Base-by-base conservation (phyloP, 108 stramenopile genomes). In the Discostella pseudostelligera region DNA sequence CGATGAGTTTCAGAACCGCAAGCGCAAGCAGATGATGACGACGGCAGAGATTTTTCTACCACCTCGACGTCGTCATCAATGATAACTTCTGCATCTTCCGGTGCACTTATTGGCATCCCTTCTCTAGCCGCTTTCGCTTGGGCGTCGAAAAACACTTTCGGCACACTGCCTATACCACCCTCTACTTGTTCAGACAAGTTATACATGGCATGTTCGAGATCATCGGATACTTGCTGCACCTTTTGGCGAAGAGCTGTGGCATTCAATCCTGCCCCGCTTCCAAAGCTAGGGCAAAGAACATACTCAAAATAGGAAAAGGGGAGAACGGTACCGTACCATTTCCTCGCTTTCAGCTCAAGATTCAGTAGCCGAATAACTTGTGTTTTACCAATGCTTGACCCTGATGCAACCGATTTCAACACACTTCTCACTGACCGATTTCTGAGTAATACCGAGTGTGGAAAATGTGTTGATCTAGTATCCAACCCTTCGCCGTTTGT, bases 251-350 rank as follows among this genome's bases (percentile, higher is more conserved):
- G 12, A 29, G 47, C 29, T 32, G 39, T 37, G 2, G 28, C 36
- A 24, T 37, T 53, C 37, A 53, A n/a, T 21, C 37, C 57, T 3
- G 58, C 60, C 73, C 68, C 75, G 14, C 47, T 56, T 57, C 63
- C 74, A 56, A 79, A 70, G 36, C 61, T 51, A 49, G 68, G 56
- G 62, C 69, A 56, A 14, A 59, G 9, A 12, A 59, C 56, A 22
- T 79, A 53, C 22, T 58, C 14, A 25, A 79, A 79, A 54, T 70
- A 69, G 17, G 78, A 69, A 50, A 39, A 75, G 4, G 78, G 78
- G 25, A 79, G 69, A 37, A 79, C 78, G 11, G 69, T 74, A 16
- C 84, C 82, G 55, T 86, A 86, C 85, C 85, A 86, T 48, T 83
- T 75, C 16, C 39, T 74, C 13, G 83, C 69, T 50, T 83, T 86